Percentiles rank a stretch among this genome's conserved stretches.
Evolutionary conservation across 208 protist genomes (phyloP).

Genomic region (Trypanosoma mega): DNA sequence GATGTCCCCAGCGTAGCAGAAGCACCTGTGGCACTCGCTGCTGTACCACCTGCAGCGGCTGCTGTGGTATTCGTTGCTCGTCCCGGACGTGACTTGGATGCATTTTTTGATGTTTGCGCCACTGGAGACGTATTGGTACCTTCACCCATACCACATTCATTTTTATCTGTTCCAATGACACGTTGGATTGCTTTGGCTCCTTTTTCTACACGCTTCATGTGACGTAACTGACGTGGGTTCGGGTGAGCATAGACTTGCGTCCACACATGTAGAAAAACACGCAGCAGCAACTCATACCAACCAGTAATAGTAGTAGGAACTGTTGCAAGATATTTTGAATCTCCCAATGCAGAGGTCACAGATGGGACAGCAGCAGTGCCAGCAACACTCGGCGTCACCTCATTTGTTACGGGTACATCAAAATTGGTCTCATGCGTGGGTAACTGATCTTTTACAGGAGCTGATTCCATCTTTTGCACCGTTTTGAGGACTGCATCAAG

Average conservation of each 20-base stretch:
- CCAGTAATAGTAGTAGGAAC: conserved; percentile 18
- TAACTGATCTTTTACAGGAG: not conserved
- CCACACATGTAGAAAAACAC: conserved; percentile 62
- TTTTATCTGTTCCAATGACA: conserved; percentile 24
- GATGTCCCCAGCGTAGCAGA: not conserved
- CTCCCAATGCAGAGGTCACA: not conserved
- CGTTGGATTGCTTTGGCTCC: conserved; percentile 29
- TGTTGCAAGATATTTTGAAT: not conserved
- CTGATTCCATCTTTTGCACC: conserved; percentile 15
- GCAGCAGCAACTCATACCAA: conserved; percentile 50
- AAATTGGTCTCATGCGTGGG: not conserved
- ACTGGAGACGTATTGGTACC: not conserved
- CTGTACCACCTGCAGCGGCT: conserved; percentile 3
- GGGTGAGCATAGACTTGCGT: conserved; percentile 49
- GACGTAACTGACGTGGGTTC: conserved; percentile 50
- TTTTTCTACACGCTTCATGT: conserved; percentile 17
- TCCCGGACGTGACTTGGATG: not conserved
- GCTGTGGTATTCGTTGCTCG: not conserved
- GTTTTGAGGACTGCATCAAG: conserved; percentile 42
- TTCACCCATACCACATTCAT: not conserved
- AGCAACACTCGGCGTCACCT: conserved; percentile 13
- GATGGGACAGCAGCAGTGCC: not conserved
- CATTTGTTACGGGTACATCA: no score
- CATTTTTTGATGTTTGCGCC: not conserved
- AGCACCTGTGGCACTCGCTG: not conserved